These are phyloP conservation scores for Fusarium longipes DNA, from an alignment of 2,329 filamentous ascomycete species.

Conservation along the genomic window DNA sequence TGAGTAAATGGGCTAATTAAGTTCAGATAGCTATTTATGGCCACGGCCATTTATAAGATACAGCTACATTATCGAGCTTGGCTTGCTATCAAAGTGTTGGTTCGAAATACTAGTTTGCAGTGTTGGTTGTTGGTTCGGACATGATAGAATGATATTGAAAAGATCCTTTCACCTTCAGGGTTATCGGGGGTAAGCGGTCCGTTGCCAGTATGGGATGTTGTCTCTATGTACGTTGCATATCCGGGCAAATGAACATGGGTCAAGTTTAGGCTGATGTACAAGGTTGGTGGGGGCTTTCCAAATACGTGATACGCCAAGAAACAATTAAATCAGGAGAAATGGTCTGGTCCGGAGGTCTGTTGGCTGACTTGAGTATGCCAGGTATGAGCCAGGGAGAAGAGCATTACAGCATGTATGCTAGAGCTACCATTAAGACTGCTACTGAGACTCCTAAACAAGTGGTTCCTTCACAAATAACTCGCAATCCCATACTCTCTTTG, in stretches of 20 bases:
- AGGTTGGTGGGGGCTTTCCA: not conserved
- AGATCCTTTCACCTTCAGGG: not conserved
- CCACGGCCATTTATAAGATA: not conserved
- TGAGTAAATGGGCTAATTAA: not conserved
- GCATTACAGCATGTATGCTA: not conserved
- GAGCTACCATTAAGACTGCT: not conserved
- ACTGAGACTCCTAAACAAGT: too few relatives aligned
- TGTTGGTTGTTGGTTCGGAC: not conserved
- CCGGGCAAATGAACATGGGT: not conserved
- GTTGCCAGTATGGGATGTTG: not conserved
- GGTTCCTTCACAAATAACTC: not conserved
- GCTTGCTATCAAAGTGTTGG: not conserved
- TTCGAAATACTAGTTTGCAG: not conserved
- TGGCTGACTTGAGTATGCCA: not conserved
- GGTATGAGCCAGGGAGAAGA: not conserved
- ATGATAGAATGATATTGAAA: not conserved
- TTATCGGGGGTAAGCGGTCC: not conserved
- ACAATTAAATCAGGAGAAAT: not conserved
- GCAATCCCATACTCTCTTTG: not conserved
- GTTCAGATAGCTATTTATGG: not conserved
- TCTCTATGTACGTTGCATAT: not conserved
- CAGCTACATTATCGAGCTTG: not conserved
- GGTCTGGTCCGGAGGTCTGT: not conserved
- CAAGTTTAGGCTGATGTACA: not conserved
- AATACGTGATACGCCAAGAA: not conserved